Evolutionary conservation across 1,139 yeast species (phyloP).

Genomic region (Suhomyces maxii): DNA sequence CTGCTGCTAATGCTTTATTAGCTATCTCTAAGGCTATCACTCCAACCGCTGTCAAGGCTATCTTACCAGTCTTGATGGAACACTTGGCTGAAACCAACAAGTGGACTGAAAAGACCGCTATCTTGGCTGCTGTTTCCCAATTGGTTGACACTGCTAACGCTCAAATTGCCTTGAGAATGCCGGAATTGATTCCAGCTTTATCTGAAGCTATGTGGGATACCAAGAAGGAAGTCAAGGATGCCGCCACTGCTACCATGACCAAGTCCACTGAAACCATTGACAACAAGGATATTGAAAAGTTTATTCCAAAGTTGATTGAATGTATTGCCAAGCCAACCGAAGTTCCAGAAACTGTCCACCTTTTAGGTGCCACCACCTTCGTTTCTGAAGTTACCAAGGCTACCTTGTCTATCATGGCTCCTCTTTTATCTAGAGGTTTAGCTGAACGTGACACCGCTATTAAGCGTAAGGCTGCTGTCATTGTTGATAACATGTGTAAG

Average conservation of each 20-base stretch:
- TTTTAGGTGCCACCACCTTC: slow-evolving; percentile 98
- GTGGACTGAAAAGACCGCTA: slow-evolving; percentile 98
- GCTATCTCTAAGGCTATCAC: slow-evolving; percentile 81
- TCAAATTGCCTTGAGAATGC: slow-evolving; percentile 98
- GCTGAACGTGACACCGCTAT: slow-evolving; percentile 99
- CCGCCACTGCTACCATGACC: slow-evolving; percentile 93
- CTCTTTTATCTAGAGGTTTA: slow-evolving; percentile 97
- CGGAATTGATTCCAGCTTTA: slow-evolving; percentile 96
- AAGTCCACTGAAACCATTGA: slow-evolving; percentile 97
- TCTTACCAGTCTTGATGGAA: slow-evolving; percentile 77
- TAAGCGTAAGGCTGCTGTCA: slow-evolving; percentile 99
- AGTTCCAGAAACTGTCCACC: slow-evolving; percentile 98
- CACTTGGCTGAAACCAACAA: slow-evolving; percentile 76
- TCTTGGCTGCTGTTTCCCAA: slow-evolving; percentile 78
- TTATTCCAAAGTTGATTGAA: slow-evolving; percentile 94
- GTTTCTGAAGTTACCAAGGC: slow-evolving; percentile 99
- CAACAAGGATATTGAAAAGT: slow-evolving; percentile 99
- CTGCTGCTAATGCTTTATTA: slow-evolving; percentile 70
- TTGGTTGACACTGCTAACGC: slow-evolving; percentile 93
- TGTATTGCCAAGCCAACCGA: slow-evolving; percentile 96
- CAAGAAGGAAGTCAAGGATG: slow-evolving; percentile 95
- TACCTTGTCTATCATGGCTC: slow-evolving; percentile 98
- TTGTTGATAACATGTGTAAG: slow-evolving; percentile 99
- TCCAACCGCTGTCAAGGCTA: slow-evolving; percentile 89
- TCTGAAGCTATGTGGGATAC: slow-evolving; percentile 99